Conservation (phyloP, 2,329 filamentous ascomycete species). For the Talaromyces verruculosus region DNA sequence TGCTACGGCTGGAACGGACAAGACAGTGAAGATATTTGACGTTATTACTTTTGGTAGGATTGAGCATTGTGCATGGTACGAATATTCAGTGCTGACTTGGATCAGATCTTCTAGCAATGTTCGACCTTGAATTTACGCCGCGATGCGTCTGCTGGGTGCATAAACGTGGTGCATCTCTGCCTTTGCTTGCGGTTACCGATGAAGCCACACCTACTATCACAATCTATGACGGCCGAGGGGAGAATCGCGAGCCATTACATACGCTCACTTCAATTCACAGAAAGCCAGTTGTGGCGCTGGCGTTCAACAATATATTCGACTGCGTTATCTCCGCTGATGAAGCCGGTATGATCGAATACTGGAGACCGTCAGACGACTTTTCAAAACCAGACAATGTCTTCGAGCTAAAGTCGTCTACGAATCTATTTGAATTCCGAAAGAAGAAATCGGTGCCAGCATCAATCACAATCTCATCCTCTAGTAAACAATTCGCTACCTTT, state of each 20-base stretch:
- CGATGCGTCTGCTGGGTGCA: slow-evolving; percentile 91
- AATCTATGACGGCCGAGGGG: slow-evolving; percentile 87
- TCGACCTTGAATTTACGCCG: slow-evolving; percentile 73
- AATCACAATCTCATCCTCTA: slow-evolving; percentile 80
- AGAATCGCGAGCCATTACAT: slow-evolving; percentile 73
- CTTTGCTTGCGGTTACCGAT: slow-evolving; percentile 79
- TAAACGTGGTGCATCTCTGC: slow-evolving; percentile 79
- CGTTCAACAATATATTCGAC: slow-evolving; percentile 83
- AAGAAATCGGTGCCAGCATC: slow-evolving; percentile 80
- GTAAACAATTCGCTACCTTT: slow-evolving; percentile 80
- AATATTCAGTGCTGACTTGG: slow-evolving; percentile 22
- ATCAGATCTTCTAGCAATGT: slow-evolving; percentile 73
- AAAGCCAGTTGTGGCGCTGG: slow-evolving; percentile 77
- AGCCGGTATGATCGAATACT: slow-evolving; percentile 94
- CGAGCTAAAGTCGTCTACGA: slow-evolving; percentile 88
- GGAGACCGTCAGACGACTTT: slow-evolving; percentile 71
- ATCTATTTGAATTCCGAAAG: slow-evolving; percentile 96
- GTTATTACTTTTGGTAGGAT: slow-evolving; percentile 69
- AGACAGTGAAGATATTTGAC: slow-evolving; percentile 57
- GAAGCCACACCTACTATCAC: slow-evolving; percentile 69
- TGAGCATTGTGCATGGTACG: neutral
- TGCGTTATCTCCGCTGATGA: slow-evolving; percentile 90
- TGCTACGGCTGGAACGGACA: slow-evolving; percentile 71
- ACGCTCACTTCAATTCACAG: slow-evolving; percentile 78
- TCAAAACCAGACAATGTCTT: slow-evolving; percentile 93